Evolutionary conservation across 129 eudicot genomes (phyloP).

Genomic region (Flaveria robusta): DNA sequence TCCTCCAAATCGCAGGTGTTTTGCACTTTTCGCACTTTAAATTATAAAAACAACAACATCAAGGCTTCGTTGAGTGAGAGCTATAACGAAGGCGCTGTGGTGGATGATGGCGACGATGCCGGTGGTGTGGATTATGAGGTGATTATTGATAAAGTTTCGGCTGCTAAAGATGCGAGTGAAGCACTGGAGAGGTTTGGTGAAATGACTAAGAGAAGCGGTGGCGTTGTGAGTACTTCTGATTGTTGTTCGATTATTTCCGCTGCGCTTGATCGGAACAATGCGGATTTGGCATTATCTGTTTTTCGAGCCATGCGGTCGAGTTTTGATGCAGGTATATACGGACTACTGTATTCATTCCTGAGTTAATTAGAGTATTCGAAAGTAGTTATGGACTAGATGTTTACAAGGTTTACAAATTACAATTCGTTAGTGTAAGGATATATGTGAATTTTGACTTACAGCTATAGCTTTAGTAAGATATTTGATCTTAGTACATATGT

Average conservation of each 20-base stretch:
- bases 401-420: background rate
- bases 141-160: constrained; percentile 42
- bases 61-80: constrained; percentile 46
- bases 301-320: constrained; percentile 88
- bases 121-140: constrained; percentile 40
- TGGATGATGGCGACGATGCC: constrained; percentile 26
- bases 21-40: constrained; percentile 15
- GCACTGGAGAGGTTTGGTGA: constrained; percentile 60
- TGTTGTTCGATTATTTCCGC: constrained; percentile 66
- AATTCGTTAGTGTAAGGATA: background rate
- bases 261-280: constrained; percentile 71
- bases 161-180: constrained; percentile 60
- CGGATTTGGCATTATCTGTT: constrained; percentile 73
- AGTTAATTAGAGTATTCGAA: background rate
- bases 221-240: constrained; percentile 57
- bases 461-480: too few relatives aligned
- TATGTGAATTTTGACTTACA: background rate
- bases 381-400: constrained; percentile 17
- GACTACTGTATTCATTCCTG: constrained; percentile 1
- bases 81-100: constrained; percentile 26
- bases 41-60: background rate
- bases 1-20: constrained; percentile 10
- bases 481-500: background rate
- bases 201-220: constrained; percentile 47
- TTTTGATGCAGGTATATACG: constrained; percentile 55